Conservation (phyloP, 2,329 filamentous ascomycete species). For the Phialocephala sp. region DNA sequence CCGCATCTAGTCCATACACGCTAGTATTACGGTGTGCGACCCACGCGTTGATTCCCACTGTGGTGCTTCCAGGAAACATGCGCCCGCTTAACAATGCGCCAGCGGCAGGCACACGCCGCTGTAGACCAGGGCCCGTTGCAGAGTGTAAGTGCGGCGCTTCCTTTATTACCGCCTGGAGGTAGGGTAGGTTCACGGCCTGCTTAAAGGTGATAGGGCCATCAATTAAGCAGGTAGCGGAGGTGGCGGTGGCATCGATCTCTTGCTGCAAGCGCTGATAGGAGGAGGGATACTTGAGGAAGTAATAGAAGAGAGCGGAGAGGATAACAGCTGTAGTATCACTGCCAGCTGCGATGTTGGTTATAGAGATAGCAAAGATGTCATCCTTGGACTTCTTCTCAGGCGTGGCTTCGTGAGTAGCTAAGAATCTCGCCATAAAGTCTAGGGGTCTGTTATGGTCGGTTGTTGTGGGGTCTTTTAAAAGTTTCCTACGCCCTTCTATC, state of each 20-base stretch:
- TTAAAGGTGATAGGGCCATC: conserved; percentile 33
- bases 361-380: not conserved
- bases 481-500: not conserved
- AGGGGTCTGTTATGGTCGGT: not conserved
- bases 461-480: not conserved
- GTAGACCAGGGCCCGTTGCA: conserved; percentile 54
- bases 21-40: conserved; percentile 49
- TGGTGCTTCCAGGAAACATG: conserved; percentile 48
- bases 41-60: conserved; percentile 51
- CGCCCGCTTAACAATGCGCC: conserved; percentile 50
- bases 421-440: not conserved
- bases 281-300: not conserved
- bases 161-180: conserved; percentile 59
- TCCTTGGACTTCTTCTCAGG: not conserved
- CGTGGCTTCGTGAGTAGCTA: not conserved
- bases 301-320: not conserved
- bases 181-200: conserved; percentile 51
- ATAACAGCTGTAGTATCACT: not conserved
- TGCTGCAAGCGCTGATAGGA: conserved; percentile 28
- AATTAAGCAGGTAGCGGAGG: conserved; percentile 15
- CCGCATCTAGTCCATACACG: conserved; percentile 52
- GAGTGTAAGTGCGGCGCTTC: conserved; percentile 50
- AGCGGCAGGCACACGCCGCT: conserved; percentile 51
- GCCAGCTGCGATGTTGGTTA: not conserved
- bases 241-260: conserved; percentile 41